Base-by-base conservation (phyloP, 805 yeast species). In the Pichia cabralensis region DNA sequence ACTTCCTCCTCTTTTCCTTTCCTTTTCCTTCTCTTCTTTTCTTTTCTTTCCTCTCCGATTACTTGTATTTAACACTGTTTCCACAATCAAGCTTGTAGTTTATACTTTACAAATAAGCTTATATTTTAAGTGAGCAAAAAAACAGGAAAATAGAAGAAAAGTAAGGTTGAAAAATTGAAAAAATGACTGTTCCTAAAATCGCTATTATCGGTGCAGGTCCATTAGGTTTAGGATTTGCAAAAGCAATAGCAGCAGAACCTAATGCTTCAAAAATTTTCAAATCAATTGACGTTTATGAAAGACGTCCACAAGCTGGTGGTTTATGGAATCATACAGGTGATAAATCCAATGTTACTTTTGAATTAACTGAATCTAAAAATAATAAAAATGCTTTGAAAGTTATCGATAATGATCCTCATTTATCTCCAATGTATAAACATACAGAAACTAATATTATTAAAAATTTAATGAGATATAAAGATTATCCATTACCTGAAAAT, bases 141-240 rank as follows among this genome's bases (percentile, higher is more conserved):
- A n/a, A n/a, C n/a, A n/a, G n/a, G n/a, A n/a, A n/a, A n/a, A n/a
- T n/a, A n/a, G 15, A 14, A 25, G 17, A 9, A 25, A 25, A 12
- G 10, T 25, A 25, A 3, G 7, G 15, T 14, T 14, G 12, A 22
- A 22, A n/a, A 24, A 24, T 13, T 26, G 6, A 15, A 17, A 24
- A 7, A 15, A 32, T 32, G 35, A 26, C 33, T 21, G 33, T 35
- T 17, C 31, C 41, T 14, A 34, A 41, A 40, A 33, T 57, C 30
- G 61, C 59, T 10, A 50, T 57, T 18, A 52, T 57, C 13, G 62
- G 62, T 29, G 62, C 58, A 19, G 62, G 62, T 1, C 60, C 61
- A 12, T 43, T 53, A 7, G 62, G 62, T 7, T 37, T 53, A 4
- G 61, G 58, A 3, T 42, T 47, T 32, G 60, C 62, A 9, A 54